Evolutionary conservation across 139 green algal genomes (phyloP).

Genomic region (Protoeuglena noctilucae): DNA sequence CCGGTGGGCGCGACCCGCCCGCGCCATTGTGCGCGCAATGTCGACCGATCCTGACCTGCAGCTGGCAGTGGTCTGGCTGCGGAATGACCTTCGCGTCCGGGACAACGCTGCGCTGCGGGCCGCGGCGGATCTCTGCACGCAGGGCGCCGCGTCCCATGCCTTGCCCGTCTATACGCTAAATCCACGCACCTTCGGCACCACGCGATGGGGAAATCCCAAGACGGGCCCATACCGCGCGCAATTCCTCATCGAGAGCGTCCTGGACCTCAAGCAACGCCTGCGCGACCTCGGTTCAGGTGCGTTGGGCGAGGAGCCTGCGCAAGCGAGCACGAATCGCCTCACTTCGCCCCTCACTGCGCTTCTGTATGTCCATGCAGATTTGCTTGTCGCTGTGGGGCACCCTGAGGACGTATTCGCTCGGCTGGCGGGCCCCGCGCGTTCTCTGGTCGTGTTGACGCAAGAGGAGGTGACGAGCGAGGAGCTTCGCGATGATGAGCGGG

Average conservation of each 20-base stretch:
- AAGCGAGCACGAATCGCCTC: no score
- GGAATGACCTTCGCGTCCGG: conserved; percentile 68
- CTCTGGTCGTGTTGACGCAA: conserved; percentile 37
- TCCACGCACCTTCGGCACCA: conserved; percentile 41
- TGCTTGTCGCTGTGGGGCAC: conserved; percentile 51
- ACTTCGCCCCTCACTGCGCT: no score
- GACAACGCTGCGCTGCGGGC: conserved; percentile 66
- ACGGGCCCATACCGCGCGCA: conserved; percentile 43
- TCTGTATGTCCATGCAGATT: no score
- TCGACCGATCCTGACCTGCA: no score
- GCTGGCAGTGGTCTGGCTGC: conserved; percentile 74
- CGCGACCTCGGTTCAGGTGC: background rate
- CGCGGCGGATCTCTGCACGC: conserved; percentile 18
- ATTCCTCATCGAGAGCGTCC: conserved; percentile 76
- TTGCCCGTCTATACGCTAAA: conserved; percentile 88
- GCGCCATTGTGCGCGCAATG: no score
- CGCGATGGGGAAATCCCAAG: conserved; percentile 35
- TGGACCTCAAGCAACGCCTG: conserved; percentile 39
- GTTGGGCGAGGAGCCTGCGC: no score
- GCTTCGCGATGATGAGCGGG: conserved; percentile 29
- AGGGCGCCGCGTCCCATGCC: conserved; percentile 24
- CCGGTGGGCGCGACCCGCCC: no score
- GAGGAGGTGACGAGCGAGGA: conserved; percentile 68
- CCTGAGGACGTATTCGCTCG: conserved; percentile 58
- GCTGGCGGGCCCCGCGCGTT: background rate